phyloP scores from a whole-genome alignment of 2,329 filamentous ascomycete species.

The Penicillium sp. region DNA sequence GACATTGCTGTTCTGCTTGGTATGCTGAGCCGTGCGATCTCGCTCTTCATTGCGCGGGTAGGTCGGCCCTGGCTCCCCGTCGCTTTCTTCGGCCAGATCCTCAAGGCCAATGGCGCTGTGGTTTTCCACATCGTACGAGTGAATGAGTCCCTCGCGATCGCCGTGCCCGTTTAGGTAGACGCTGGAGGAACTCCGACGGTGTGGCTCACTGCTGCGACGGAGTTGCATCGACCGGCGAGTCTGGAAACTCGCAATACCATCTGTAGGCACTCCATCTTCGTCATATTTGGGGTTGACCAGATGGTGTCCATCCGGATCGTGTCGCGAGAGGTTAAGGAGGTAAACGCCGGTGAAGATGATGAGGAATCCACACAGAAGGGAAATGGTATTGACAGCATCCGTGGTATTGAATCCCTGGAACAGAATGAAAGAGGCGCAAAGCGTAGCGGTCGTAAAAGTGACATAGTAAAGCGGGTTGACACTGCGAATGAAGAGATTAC shows the following conservation, averaged over 20 bases:
- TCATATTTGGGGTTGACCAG: slow-evolving; percentile 62
- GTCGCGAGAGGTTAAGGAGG: slow-evolving; percentile 90
- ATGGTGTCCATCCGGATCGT: slow-evolving; percentile 80
- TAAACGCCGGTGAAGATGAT: slow-evolving; percentile 96
- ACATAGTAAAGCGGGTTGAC: slow-evolving; percentile 98
- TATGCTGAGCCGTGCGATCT: slow-evolving; percentile 29
- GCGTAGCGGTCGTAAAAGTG: slow-evolving; percentile 92
- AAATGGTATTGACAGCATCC: slow-evolving; percentile 88
- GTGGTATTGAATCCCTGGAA: slow-evolving; percentile 96
- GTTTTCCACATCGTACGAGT: slow-evolving; percentile 82
- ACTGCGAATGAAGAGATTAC: slow-evolving; percentile 50
- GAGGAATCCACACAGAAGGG: slow-evolving; percentile 88
- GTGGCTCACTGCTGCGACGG: slow-evolving; percentile 68
- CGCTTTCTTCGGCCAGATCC: slow-evolving; percentile 78
- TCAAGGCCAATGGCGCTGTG: slow-evolving; percentile 73
- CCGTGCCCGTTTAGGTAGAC: slow-evolving; percentile 61
- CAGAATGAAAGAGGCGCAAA: slow-evolving; percentile 93
- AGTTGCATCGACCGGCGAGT: slow-evolving; percentile 94
- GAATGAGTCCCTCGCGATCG: slow-evolving; percentile 82
- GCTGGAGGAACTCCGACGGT: slow-evolving; percentile 66
- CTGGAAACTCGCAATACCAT: slow-evolving; percentile 85
- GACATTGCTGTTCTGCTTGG: slow-evolving; percentile 38
- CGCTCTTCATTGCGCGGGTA: slow-evolving; percentile 33
- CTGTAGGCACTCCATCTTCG: slow-evolving; percentile 79
- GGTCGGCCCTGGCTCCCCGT: slow-evolving; percentile 53